phyloP scores from a whole-genome alignment of 768 basidiomycete genomes.

The Lanmaoa pseudosensibilis region DNA sequence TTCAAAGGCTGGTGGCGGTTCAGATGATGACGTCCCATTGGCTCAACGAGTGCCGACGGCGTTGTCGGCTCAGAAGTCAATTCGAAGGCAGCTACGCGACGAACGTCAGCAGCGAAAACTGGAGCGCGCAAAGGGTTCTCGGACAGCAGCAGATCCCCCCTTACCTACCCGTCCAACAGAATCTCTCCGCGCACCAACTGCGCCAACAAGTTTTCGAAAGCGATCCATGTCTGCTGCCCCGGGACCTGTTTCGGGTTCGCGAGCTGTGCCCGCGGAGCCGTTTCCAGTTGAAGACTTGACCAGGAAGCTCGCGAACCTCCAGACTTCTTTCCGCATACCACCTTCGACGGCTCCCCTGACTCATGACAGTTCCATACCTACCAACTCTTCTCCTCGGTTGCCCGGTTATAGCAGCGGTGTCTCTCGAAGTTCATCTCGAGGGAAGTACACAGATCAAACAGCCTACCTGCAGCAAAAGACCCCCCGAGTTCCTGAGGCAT shows the following conservation, averaged over 20 bases:
- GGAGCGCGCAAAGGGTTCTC: constrained; percentile 41
- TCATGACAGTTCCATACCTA: constrained; percentile 10
- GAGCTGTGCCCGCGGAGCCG: constrained; percentile 38
- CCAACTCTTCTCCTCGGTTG: constrained; percentile 11
- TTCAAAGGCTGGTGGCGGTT: constrained; percentile 31
- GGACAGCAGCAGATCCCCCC: constrained; percentile 20
- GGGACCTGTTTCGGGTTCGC: constrained; percentile 12
- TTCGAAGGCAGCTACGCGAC: constrained; percentile 68
- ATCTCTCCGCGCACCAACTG: constrained; percentile 32
- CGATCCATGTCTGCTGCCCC: constrained; percentile 33
- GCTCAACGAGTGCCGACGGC: constrained; percentile 83
- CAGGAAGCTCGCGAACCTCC: constrained; percentile 54
- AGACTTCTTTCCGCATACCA: constrained; percentile 29
- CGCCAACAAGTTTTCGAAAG: constrained; percentile 38
- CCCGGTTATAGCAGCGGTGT: constrained; percentile 9
- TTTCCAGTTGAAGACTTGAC: constrained; percentile 62
- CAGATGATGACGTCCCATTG: constrained; percentile 82
- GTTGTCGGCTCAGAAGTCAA: constrained; percentile 76
- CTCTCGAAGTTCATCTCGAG: constrained; percentile 26
- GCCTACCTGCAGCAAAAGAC: constrained; percentile 21
- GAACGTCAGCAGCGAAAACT: constrained; percentile 60
- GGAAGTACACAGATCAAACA: constrained; percentile 13
- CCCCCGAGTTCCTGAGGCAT: constrained; percentile 19
- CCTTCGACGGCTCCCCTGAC: constrained; percentile 10
- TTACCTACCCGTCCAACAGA: constrained; percentile 16